Percentiles rank a stretch among this genome's conserved stretches.
Evolutionary conservation across 2,329 filamentous ascomycete species (phyloP).

Genomic region (Fusarium oxysporum): DNA sequence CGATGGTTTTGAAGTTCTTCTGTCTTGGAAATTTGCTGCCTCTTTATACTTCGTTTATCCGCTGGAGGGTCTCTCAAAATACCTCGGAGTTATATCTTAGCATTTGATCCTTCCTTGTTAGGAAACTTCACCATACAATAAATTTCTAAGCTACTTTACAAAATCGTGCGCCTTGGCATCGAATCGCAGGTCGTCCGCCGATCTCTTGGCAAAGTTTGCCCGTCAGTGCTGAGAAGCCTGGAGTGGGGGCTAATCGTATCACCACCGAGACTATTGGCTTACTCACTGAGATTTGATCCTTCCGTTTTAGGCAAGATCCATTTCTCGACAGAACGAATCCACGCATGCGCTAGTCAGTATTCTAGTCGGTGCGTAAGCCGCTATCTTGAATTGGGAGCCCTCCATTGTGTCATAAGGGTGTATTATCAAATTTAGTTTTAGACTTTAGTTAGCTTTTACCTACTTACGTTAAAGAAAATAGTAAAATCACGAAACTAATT

Average conservation of each 20-base stretch:
- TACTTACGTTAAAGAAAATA: fast-evolving
- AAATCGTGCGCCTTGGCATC: not conserved
- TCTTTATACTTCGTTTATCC: not conserved
- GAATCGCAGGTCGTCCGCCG: no score
- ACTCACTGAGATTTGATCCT: not conserved
- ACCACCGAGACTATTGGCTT: not conserved
- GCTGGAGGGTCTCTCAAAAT: fast-evolving
- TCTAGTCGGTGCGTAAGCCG: not conserved
- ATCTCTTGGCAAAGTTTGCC: not conserved
- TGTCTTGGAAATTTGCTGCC: not conserved
- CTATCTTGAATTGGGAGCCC: no score
- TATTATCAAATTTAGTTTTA: no score
- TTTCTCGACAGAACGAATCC: fast-evolving
- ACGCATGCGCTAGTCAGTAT: not conserved
- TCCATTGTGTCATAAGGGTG: fast-evolving
- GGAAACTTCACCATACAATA: not conserved
- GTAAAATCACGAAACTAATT: fast-evolving
- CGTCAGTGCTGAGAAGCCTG: not conserved
- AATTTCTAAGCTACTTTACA: not conserved
- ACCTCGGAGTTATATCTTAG: fast-evolving
- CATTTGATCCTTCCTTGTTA: not conserved
- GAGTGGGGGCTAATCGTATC: not conserved
- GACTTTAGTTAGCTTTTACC: no score
- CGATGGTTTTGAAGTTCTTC: fast-evolving
- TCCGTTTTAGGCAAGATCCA: not conserved